Evolutionary conservation across 441 rosid genomes (phyloP).

Genomic region (Oxalis stricta): DNA sequence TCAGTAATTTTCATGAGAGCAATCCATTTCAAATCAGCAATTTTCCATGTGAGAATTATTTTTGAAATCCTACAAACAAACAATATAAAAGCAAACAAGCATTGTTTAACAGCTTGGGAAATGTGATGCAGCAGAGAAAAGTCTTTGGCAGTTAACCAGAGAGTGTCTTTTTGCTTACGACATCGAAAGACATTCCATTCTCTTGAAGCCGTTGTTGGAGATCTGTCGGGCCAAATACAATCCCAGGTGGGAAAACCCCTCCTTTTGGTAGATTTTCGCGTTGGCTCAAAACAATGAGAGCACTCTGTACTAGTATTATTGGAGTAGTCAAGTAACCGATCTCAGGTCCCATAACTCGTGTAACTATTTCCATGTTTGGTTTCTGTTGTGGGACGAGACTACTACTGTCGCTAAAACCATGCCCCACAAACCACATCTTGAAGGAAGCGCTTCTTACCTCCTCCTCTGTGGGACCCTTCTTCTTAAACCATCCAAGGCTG

Average conservation of each 20-base stretch:
- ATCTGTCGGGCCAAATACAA: conserved; percentile 72
- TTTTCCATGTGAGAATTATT: too few relatives aligned
- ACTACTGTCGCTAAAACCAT: conserved; percentile 45
- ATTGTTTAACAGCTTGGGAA: too few relatives aligned
- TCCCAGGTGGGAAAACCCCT: conserved; percentile 69
- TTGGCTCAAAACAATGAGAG: conserved; percentile 41
- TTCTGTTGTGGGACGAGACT: conserved; percentile 28
- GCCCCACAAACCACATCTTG: conserved; percentile 83
- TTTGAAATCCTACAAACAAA: too few relatives aligned
- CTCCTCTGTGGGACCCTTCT: conserved; percentile 74
- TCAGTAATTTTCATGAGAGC: too few relatives aligned
- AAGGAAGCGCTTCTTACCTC: conserved; percentile 68
- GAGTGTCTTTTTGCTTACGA: conserved; percentile 38
- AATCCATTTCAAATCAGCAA: too few relatives aligned
- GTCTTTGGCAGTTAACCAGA: conserved; percentile 13
- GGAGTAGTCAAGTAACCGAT: conserved; percentile 77
- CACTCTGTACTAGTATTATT: conserved; percentile 54
- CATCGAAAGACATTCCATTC: conserved; percentile 70
- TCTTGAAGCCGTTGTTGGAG: conserved; percentile 55
- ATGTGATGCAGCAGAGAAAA: neutral
- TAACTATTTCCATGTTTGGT: conserved; percentile 57
- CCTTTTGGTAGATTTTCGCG: conserved; percentile 56
- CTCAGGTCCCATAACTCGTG: conserved; percentile 75
- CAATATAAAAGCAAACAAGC: too few relatives aligned
- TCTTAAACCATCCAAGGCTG: conserved; percentile 69